A percentile compares a stretch with the other conserved stretches of the same genome.
Conservation (phyloP, 2,329 filamentous ascomycete species). For the Polytolypa hystricis region DNA sequence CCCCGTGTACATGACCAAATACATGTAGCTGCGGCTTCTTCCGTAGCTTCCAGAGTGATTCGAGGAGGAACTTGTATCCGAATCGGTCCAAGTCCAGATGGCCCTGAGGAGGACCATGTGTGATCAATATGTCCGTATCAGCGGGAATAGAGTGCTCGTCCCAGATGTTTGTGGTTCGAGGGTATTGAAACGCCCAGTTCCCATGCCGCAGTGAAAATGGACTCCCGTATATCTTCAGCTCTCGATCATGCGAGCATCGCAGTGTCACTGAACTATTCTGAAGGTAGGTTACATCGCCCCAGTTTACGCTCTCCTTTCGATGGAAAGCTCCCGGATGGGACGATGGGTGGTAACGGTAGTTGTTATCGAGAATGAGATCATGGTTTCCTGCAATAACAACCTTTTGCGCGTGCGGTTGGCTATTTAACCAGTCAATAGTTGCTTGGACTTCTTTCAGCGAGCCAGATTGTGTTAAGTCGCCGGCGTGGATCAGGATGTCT, state of each 20-base stretch:
- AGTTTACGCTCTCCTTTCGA: slow-evolving; percentile 43
- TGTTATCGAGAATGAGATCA: slow-evolving; percentile 64
- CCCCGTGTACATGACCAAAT: slow-evolving; percentile 70
- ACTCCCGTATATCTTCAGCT: slow-evolving; percentile 60
- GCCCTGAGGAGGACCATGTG: slow-evolving; percentile 61
- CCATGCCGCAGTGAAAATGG: slow-evolving; percentile 64
- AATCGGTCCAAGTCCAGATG: slow-evolving; percentile 47
- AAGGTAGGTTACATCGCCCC: slow-evolving; percentile 59
- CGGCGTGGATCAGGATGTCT: slow-evolving; percentile 32
- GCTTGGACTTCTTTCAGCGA: slow-evolving; percentile 57
- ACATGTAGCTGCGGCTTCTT: slow-evolving; percentile 60
- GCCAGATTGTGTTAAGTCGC: slow-evolving; percentile 47
- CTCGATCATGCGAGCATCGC: slow-evolving; percentile 44
- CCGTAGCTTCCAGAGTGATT: slow-evolving; percentile 55
- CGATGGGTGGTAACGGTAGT: slow-evolving; percentile 44
- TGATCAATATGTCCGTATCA: slow-evolving; percentile 63
- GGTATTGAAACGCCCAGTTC: slow-evolving; percentile 66
- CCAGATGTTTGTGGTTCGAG: slow-evolving; percentile 53
- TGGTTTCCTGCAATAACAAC: slow-evolving; percentile 76
- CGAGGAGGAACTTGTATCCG: slow-evolving; percentile 55
- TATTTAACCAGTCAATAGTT: slow-evolving; percentile 64
- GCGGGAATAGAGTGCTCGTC: slow-evolving; percentile 52
- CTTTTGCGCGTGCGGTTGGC: slow-evolving; percentile 61
- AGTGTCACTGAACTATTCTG: slow-evolving; percentile 53
- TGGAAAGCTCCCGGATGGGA: no score